phyloP scores from a whole-genome alignment of 805 yeast species.

The Ogataea haglerorum region DNA sequence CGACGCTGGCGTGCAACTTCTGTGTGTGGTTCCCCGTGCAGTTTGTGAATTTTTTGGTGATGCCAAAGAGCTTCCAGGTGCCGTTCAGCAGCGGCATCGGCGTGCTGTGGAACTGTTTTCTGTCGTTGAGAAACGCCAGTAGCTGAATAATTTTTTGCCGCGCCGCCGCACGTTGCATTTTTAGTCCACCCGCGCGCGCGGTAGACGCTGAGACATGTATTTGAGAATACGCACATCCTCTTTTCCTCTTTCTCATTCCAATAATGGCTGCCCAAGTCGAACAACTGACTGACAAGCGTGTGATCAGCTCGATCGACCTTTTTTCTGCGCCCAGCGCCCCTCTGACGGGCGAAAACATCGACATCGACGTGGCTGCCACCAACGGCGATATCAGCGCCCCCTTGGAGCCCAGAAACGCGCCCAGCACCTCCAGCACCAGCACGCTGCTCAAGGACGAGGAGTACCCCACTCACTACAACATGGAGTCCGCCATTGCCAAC shows the following conservation, averaged over 20 bases:
- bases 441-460: slow-evolving; percentile 17
- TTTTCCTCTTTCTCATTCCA: slow-evolving; percentile 1
- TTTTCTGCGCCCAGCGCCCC: slow-evolving; percentile 20
- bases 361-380: slow-evolving; percentile 9
- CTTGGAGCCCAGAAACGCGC: slow-evolving; percentile 6
- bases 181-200: slow-evolving; percentile 1
- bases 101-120: slow-evolving; percentile 90
- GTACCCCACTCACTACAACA: slow-evolving; percentile 24
- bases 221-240: background rate
- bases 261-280: slow-evolving; percentile 15
- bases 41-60: slow-evolving; percentile 64
- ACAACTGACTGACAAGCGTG: slow-evolving; percentile 12
- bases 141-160: slow-evolving; percentile 3
- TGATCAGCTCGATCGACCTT: slow-evolving; percentile 21
- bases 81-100: slow-evolving; percentile 87
- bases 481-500: slow-evolving; percentile 26
- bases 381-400: slow-evolving; percentile 8
- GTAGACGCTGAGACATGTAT: slow-evolving; percentile 7
- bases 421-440: slow-evolving; percentile 17
- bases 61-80: slow-evolving; percentile 75
- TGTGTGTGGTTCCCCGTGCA: slow-evolving; percentile 84
- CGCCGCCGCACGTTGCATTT: slow-evolving; percentile 9
- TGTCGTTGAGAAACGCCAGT: slow-evolving; percentile 71
- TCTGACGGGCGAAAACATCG: slow-evolving; percentile 14
- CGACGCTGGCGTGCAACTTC: slow-evolving; percentile 64